phyloP scores from a whole-genome alignment of 257 asterid species.

The Jacaranda copaia region DNA sequence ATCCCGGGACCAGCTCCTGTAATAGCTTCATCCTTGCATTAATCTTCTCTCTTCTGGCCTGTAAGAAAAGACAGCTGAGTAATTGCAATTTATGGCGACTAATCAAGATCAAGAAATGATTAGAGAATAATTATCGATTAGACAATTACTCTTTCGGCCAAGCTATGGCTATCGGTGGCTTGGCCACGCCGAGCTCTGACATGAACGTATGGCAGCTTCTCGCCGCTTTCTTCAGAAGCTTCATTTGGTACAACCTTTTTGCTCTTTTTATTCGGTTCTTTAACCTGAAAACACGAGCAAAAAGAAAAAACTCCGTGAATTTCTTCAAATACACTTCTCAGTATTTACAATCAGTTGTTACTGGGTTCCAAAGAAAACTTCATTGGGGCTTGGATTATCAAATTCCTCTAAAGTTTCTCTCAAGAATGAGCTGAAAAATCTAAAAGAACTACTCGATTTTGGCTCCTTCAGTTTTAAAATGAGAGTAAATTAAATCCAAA shows the following conservation, averaged over 20 bases:
- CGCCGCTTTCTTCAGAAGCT: constrained; percentile 55
- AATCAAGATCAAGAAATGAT: constrained; percentile 37
- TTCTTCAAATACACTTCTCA: neutral
- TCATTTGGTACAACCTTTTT: constrained; percentile 59
- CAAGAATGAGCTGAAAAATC: neutral
- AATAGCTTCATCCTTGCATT: constrained; percentile 97
- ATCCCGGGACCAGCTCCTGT: constrained; percentile 99
- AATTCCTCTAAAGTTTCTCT: neutral
- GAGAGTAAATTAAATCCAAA: neutral
- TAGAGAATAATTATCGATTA: constrained; percentile 31
- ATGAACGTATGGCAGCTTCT: constrained; percentile 89
- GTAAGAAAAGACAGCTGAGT: constrained; percentile 37
- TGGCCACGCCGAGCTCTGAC: constrained; percentile 99
- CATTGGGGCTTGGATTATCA: neutral
- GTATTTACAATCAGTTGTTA: neutral
- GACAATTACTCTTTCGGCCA: constrained; percentile 87
- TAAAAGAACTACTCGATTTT: neutral
- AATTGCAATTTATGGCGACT: constrained; percentile 32
- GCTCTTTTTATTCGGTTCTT: constrained; percentile 68
- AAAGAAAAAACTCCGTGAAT: neutral
- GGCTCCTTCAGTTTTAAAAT: neutral
- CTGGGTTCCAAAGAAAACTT: neutral
- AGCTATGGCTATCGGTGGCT: constrained; percentile 98
- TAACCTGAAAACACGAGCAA: constrained; percentile 50
- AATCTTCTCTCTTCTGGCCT: constrained; percentile 99